Base-by-base conservation (phyloP, 1,284 basidiomycete genomes). In the Porogramme epimiltina region DNA sequence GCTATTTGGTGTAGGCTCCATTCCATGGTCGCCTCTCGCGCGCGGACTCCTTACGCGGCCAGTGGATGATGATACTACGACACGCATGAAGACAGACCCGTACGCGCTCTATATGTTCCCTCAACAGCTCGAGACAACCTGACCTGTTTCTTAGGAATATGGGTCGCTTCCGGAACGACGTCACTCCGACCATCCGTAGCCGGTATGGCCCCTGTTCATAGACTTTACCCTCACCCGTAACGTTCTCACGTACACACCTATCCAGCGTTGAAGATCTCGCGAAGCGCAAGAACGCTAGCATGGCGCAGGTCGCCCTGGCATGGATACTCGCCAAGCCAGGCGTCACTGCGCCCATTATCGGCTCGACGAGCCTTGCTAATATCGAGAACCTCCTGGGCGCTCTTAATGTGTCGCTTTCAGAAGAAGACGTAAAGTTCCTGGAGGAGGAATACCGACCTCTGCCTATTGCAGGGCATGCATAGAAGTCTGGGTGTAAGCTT, bases 331-430 rank as follows among this genome's bases (percentile, higher is more conserved):
- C 58, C 16, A 56, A 56, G 52, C 54, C 53, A 0, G 75, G 66
- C 37, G 75, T 82, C 11, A 70, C 75, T n/a, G 79, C 80, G 9
- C 81, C 80, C 2, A 80, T 83, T 56, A 72, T 82, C 15, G 81
- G 81, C 1, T 76, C 75, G 6, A 82, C 77, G 4, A 77, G 68
- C 39, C 61, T 81, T 6, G 67, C 77, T 55, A 79, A 80, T 61
- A 63, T 84, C 15, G 67, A 74, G 50, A 79, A 81, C 42, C 68
- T 77, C 48, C n/a, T n/a, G n/a, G n/a, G n/a, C n/a, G n/a, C n/a
- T n/a, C n/a, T n/a, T n/a, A n/a, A n/a, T n/a, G n/a, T n/a, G n/a
- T n/a, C n/a, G n/a, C n/a, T n/a, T n/a, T n/a, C n/a, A n/a, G n/a
- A n/a, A n/a, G n/a, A n/a, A n/a, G n/a, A n/a, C n/a, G n/a, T n/a